Base-by-base conservation (phyloP, 2,329 filamentous ascomycete species). In the Magnaporthiopsis rhizophila region DNA sequence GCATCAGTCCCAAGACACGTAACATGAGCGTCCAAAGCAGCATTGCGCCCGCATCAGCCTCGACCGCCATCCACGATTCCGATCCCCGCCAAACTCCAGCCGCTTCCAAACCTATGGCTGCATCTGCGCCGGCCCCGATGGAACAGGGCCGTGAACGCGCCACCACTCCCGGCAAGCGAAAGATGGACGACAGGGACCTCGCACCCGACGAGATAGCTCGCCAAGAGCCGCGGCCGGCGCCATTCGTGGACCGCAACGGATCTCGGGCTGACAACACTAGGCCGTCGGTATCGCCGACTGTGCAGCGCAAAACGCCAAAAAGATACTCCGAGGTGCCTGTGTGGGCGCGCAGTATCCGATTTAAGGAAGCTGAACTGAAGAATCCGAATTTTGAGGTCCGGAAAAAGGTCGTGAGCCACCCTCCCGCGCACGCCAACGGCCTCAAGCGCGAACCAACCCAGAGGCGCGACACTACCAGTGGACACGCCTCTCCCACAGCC, bases 1-100 rank as follows among this genome's bases (percentile, higher is more conserved):
- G 89, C 71, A 86, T 94, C 62, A 94, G 90, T 73, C 91, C 91
- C 36, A 92, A 91, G 76, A 92, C 90, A 50, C 81, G 84, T 67
- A 78, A 88, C 21, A 77, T 81, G 56, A 85, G 81, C 69, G 71
- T 85, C 53, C 78, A 78, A 65, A 81, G 75, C 72, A 80, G 74
- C 69, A 70, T 76, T 59, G 77, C 78, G 45, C 70, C 69, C 12
- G 66, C 68, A 34, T 67, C 68, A 38, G 32, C 21, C 58, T n/a
- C 58, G 11, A 7, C 13, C 30, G 70, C 70, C 13, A 62, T 67
- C 64, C 66, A 69, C 59, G 71, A 72, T 45, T 67, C 64, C 13
- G 70, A 73, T n/a, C 59, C 69, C 6, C 69, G 69, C 36, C 66
- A 65, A 53, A 59, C 58, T 28, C 64, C 67, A 13, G 64, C 63